Base-by-base conservation (phyloP, 345 rosid genomes). In the Murraya paniculata region DNA sequence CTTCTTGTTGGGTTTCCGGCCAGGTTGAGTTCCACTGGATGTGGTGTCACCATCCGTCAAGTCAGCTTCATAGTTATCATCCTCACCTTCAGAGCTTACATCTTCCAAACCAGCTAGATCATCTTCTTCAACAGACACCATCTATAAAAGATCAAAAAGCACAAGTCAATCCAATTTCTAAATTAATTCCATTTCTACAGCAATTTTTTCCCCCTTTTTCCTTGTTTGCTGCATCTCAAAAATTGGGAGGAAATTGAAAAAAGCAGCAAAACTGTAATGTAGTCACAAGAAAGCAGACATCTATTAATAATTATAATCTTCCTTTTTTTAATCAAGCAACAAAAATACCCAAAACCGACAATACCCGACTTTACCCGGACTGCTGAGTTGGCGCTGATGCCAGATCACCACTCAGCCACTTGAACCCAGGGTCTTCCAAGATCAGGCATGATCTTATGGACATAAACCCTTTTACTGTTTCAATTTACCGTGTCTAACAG, bases 81-180 rank as follows among this genome's bases (percentile, higher is more conserved):
- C 98, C 87, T 91, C 98, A 5, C 91, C 95, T 76, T 97, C 98
- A 62, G 98, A 90, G 83, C 99, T 94, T 77, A 93, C 92, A 87
- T 93, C 99, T 91, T 97, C 98, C 84, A 94, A 73, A 81, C 99
- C 99, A 77, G 99, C 99, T 82, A 97, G 98, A 82, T 97, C 98
- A 82, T 97, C 99, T 10, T 97, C 99, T 82, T 97, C 98, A 76
- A 94, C 89, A 76, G 99, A 94, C 70, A 91, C 94, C 97, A 97
- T 89, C 99, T 97, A 86, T 67, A 86, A 65, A 78, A 76, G 81
- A 77, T 69, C 71, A 64, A 79, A 80, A 48, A 55, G 64, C 74
- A 38, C 57, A 72, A 56, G 57, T 31, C 39, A 62, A 41, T 19
- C 30, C 33, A 30, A 27, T 57, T 16, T 35, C 38, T 33, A 80